These are phyloP conservation scores for Fusarium floridanum DNA, from an alignment of 2,329 filamentous ascomycete species.

Conservation along the genomic window DNA sequence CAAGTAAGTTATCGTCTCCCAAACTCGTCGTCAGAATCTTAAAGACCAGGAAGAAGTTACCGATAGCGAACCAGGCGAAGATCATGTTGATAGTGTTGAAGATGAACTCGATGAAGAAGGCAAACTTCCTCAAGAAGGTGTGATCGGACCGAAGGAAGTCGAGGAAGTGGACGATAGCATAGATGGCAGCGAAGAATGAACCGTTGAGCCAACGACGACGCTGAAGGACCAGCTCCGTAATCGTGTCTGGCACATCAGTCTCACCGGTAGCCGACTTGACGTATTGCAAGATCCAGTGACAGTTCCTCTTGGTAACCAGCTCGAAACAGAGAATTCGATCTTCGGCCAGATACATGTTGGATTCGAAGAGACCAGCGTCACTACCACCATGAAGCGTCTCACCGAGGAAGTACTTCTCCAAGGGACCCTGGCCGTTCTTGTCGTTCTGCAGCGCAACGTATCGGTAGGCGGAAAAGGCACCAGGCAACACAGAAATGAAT, in stretches of 20 bases:
- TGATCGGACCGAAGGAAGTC: constrained; percentile 96
- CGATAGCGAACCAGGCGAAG: constrained; percentile 98
- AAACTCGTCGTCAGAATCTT: constrained; percentile 94
- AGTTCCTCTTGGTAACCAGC: constrained; percentile 96
- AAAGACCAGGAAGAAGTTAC: constrained; percentile 99
- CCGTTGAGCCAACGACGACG: constrained; percentile 98
- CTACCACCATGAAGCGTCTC: constrained; percentile 95
- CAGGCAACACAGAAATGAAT: constrained; percentile 96
- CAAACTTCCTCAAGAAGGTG: constrained; percentile 85
- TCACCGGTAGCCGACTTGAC: constrained; percentile 98
- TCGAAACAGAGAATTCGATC: constrained; percentile 99
- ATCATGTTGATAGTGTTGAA: constrained; percentile 98
- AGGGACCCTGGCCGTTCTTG: constrained; percentile 89
- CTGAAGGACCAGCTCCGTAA: constrained; percentile 95
- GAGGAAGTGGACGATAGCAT: constrained; percentile 94
- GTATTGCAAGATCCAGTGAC: constrained; percentile 97
- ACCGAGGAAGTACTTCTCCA: constrained; percentile 97
- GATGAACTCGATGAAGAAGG: constrained; percentile 91
- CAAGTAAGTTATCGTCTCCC: constrained; percentile 76
- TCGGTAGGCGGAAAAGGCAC: constrained; percentile 98
- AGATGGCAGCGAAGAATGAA: constrained; percentile 97
- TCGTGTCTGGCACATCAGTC: constrained; percentile 94
- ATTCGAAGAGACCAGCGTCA: constrained; percentile 95
- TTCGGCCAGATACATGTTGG: constrained; percentile 99
- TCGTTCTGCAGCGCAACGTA: constrained; percentile 97